Percentiles rank a stretch among this genome's conserved stretches.
phyloP scores from a whole-genome alignment of 2,329 filamentous ascomycete genomes.

The Alternaria triticimaculans region DNA sequence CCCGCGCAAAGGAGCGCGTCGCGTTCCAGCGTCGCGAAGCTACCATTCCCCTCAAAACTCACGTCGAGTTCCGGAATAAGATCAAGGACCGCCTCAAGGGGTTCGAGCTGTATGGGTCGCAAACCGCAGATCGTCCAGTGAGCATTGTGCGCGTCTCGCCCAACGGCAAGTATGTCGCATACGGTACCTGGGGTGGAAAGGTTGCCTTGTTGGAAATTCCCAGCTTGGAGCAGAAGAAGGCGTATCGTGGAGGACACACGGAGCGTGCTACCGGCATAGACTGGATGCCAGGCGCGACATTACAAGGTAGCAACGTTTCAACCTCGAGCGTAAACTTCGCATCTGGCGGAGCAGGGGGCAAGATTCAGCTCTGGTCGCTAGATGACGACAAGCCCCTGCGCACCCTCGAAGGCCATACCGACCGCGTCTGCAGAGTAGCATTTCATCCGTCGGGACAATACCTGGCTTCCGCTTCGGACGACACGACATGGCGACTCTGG shows the following conservation, averaged over 20 bases:
- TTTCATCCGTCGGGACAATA: slow-evolving; percentile 93
- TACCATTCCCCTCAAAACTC: slow-evolving; percentile 82
- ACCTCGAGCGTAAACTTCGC: slow-evolving; percentile 80
- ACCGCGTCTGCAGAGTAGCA: slow-evolving; percentile 88
- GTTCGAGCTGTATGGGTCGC: slow-evolving; percentile 92
- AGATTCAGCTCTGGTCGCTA: slow-evolving; percentile 89
- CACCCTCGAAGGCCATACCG: slow-evolving; percentile 81
- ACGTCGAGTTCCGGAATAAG: slow-evolving; percentile 89
- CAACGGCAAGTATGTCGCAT: slow-evolving; percentile 80
- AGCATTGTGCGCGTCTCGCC: slow-evolving; percentile 93
- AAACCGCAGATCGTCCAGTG: slow-evolving; percentile 88
- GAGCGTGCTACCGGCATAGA: slow-evolving; percentile 89
- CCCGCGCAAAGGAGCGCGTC: slow-evolving; percentile 77
- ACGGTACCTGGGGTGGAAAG: slow-evolving; percentile 91
- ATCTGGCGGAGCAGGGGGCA: slow-evolving; percentile 86
- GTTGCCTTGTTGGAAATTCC: slow-evolving; percentile 87
- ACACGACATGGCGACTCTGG: slow-evolving; percentile 97
- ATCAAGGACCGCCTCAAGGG: slow-evolving; percentile 82
- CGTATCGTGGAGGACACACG: slow-evolving; percentile 79
- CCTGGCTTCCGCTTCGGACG: slow-evolving; percentile 90
- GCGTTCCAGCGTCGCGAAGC: slow-evolving; percentile 81
- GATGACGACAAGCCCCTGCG: slow-evolving; percentile 83
- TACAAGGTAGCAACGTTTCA: slow-evolving; percentile 74
- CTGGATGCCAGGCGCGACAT: slow-evolving; percentile 85
- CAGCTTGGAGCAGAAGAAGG: slow-evolving; percentile 76